Conservation (phyloP, 2,329 filamentous ascomycete genomes). For the Alternaria brassicae region DNA sequence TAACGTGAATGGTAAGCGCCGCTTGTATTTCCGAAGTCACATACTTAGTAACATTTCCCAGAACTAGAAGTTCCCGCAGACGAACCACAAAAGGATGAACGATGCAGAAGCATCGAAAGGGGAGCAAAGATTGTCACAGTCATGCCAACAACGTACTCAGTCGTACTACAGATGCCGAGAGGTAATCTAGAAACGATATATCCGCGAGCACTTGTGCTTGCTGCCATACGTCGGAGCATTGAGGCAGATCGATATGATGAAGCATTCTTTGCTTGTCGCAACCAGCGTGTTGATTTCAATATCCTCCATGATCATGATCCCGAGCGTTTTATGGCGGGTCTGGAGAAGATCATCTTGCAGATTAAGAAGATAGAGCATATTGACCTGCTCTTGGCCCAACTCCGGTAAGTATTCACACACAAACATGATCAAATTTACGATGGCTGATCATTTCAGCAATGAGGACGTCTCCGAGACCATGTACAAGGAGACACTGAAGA, state of each 20-base stretch:
- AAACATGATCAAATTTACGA: neutral
- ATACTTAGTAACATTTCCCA: conserved; percentile 45
- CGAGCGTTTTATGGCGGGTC: conserved; percentile 78
- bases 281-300: conserved; percentile 96
- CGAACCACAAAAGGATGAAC: conserved; percentile 88
- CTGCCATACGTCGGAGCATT: conserved; percentile 83
- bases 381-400: conserved; percentile 87
- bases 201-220: conserved; percentile 88
- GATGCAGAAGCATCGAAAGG: conserved; percentile 89
- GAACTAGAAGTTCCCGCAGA: conserved; percentile 84
- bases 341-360: conserved; percentile 81
- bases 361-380: conserved; percentile 81
- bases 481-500: conserved; percentile 82
- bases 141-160: conserved; percentile 83
- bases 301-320: conserved; percentile 95
- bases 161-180: conserved; percentile 92
- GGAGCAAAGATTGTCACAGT: conserved; percentile 87
- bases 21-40: no score
- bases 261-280: conserved; percentile 87
- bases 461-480: conserved; percentile 94
- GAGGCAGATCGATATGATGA: conserved; percentile 80
- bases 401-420: conserved; percentile 64
- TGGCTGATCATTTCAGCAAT: conserved; percentile 58
- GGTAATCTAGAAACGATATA: conserved; percentile 96
- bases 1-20: conserved; percentile 63